Base-by-base conservation (phyloP, 2,329 filamentous ascomycete genomes). In the Pseudofabraea citricarpa region DNA sequence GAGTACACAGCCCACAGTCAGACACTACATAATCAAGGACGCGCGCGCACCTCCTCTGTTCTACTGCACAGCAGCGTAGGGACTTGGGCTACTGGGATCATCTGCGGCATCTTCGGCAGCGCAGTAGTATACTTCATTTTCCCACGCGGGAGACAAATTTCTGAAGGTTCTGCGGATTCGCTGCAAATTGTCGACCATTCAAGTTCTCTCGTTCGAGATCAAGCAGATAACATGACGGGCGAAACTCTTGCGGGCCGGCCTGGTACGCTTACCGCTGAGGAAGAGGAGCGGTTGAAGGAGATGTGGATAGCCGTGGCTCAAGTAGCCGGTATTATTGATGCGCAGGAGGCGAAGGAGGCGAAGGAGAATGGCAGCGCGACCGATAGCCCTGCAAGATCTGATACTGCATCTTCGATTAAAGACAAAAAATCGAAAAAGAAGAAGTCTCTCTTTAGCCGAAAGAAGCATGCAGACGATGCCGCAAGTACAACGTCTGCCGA, bases 231-330 rank as follows among this genome's bases (percentile, higher is more conserved):
- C 23, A 74, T 74, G 72, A 56, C 70, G 19, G 56, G 57, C 22
- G 64, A 73, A 54, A 48, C 60, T 18, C 75, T 75, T 35, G 77
- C 84, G 27, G 93, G 93, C 41, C 82, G 90, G 48, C 79, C 89
- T 43, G 90, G 88, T 46, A 95, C 87, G 55, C 74, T 98, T 46
- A 96, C 90, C n/a, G 65, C 81, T 3, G 90, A 96, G 50, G 83
- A 98, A 68, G 88, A 95, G 57, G 77, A 79, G 51, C 96, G 94
- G 69, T 72, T 98, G 46, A 86, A 85, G 58, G 85, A 94, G 64
- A 77, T 97, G 54, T 98, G 93, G 93, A 67, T 75, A 12, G 71
- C 82, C 42, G 75, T 89, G 29, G 75, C 94, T 53, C 83, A 85
- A 50, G 73, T 95, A 35, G 90, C 86, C 61, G 87, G 85, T 21